Evolutionary conservation across 2,329 filamentous ascomycete genomes (phyloP).

Genomic region (Fusarium sp.): DNA sequence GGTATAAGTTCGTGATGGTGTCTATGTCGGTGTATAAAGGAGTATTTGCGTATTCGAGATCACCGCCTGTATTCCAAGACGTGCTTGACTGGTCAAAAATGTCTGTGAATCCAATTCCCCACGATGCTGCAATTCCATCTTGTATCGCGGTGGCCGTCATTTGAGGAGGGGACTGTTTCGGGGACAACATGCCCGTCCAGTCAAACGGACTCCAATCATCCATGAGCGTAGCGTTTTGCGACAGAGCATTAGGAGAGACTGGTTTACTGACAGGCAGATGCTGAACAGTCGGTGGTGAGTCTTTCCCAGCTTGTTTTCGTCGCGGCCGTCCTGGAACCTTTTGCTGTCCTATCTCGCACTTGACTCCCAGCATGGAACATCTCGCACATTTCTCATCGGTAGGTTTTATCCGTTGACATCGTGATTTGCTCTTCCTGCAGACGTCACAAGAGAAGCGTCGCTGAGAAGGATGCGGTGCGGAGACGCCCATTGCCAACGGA

Average conservation of each 20-base stretch:
- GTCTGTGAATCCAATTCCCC: neutral
- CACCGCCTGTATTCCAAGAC: accelerated
- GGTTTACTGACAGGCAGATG: neutral
- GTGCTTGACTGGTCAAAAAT: neutral
- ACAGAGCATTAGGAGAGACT: accelerated
- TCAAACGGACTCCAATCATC: neutral
- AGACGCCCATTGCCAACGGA: neutral
- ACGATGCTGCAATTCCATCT: neutral
- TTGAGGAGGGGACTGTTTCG: neutral
- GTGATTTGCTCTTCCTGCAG: neutral
- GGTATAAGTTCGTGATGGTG: neutral
- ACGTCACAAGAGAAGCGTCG: neutral
- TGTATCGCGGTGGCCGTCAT: accelerated
- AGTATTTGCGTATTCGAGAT: neutral
- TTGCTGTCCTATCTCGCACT: neutral
- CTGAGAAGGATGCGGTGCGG: neutral
- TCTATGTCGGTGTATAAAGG: neutral
- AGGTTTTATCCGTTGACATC: neutral
- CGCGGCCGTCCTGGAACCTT: neutral
- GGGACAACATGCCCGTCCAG: neutral
- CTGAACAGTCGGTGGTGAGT: neutral
- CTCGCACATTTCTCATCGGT: neutral
- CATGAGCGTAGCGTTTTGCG: accelerated
- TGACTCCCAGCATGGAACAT: neutral
- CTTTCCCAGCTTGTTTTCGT: neutral